These are phyloP conservation scores for Cenococcum geophilum DNA, from an alignment of 495 filamentous ascomycete species.

Conservation along the genomic window DNA sequence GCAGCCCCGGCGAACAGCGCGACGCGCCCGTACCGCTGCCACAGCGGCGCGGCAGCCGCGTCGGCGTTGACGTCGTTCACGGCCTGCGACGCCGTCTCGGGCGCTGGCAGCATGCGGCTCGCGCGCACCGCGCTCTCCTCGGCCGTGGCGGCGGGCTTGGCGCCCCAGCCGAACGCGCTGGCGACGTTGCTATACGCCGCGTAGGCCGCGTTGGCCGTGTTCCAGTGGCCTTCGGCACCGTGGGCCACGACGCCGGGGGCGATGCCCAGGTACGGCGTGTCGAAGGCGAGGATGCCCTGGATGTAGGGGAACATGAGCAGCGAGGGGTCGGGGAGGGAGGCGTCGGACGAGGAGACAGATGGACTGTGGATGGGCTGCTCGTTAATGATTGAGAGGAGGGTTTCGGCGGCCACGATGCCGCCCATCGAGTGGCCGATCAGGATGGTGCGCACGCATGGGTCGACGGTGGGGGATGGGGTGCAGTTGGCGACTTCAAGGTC, in stretches of 20 bases:
- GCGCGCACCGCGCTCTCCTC: constrained; percentile 15
- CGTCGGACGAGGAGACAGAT: constrained; percentile 18
- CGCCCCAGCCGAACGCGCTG: constrained; percentile 51
- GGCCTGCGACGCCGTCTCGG: constrained; percentile 16
- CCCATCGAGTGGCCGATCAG: constrained; percentile 91
- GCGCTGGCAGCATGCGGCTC: constrained; percentile 33
- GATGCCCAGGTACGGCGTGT: constrained; percentile 91
- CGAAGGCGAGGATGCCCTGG: constrained; percentile 85
- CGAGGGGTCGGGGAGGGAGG: constrained; percentile 35
- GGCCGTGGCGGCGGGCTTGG: constrained; percentile 19
- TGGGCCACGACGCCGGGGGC: constrained; percentile 83
- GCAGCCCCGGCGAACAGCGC: constrained; percentile 78
- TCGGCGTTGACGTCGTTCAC: constrained; percentile 40
- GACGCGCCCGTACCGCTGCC: constrained; percentile 72
- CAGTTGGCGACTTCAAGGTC: constrained; percentile 80
- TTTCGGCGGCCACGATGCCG: constrained; percentile 90
- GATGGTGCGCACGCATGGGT: constrained; percentile 78
- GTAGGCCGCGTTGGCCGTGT: constrained; percentile 65
- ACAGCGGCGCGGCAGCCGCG: constrained; percentile 52
- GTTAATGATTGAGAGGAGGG: constrained; percentile 60
- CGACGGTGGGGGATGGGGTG: constrained; percentile 81
- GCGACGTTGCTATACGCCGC: constrained; percentile 48
- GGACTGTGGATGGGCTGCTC: constrained; percentile 57
- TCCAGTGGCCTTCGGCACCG: constrained; percentile 78
- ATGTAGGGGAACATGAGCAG: constrained; percentile 63